These are phyloP conservation scores for Aspergillus panamensis DNA, from an alignment of 495 filamentous ascomycete genomes.

Conservation along the genomic window DNA sequence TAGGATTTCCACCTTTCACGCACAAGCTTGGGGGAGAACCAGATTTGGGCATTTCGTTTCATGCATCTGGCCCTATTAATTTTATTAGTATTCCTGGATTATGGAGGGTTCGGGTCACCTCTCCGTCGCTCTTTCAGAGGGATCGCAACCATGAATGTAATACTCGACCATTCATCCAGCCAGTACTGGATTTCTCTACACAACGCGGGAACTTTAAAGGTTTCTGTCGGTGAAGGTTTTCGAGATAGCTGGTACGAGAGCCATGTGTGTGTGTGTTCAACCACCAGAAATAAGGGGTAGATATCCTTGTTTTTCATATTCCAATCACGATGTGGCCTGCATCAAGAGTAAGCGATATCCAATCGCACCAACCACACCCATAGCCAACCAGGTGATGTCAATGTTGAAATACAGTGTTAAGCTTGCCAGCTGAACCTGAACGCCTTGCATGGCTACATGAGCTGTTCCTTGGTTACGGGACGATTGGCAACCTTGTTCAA, in stretches of 20 bases:
- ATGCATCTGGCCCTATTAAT: no score
- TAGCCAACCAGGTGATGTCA: neutral
- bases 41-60: no score
- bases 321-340: neutral
- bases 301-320: slow-evolving; percentile 5
- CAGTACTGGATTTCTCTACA: slow-evolving; percentile 9
- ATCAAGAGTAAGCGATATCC: neutral
- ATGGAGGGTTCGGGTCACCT: neutral
- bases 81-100: neutral
- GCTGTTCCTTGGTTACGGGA: neutral
- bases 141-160: neutral
- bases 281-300: slow-evolving; percentile 1
- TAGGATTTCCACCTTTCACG: neutral
- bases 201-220: neutral
- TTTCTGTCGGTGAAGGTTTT: slow-evolving; percentile 10
- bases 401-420: neutral
- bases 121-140: neutral
- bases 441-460: neutral
- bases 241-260: neutral
- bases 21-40: neutral
- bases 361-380: neutral
- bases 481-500: neutral
- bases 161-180: neutral
- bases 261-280: slow-evolving; percentile 10
- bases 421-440: slow-evolving; percentile 1